Percentiles rank a stretch among this genome's conserved stretches.
Conservation (phyloP, 2,329 filamentous ascomycete species). For the Pestalotiopsis sp. region DNA sequence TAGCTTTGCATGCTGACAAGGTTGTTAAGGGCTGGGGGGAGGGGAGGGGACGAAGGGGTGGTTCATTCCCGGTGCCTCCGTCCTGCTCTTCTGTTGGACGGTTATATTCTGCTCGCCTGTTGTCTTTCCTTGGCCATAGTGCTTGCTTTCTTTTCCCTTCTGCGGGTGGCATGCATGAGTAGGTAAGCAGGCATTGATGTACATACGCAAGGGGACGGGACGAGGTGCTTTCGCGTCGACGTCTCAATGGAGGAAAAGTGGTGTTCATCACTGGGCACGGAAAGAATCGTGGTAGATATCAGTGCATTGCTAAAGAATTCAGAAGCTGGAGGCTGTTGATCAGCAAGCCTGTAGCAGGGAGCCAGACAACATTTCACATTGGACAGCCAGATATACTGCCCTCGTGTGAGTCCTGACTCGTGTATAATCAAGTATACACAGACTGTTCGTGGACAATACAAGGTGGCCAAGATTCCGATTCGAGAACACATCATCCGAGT, state of each 20-base stretch:
- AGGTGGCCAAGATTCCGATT: too few relatives aligned
- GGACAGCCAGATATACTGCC: too few relatives aligned
- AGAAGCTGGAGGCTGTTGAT: too few relatives aligned
- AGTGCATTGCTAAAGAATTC: background rate
- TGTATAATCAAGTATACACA: too few relatives aligned
- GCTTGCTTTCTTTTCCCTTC: background rate
- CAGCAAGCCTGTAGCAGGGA: too few relatives aligned
- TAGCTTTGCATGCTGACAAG: conserved; percentile 10
- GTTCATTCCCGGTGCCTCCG: conserved; percentile 1
- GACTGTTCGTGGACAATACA: too few relatives aligned
- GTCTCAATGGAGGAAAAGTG: background rate
- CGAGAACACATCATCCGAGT: too few relatives aligned
- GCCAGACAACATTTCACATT: too few relatives aligned
- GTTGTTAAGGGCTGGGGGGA: conserved; percentile 1
- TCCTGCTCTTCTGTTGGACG: background rate
- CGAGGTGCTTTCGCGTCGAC: background rate
- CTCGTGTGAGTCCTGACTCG: too few relatives aligned
- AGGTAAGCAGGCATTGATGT: background rate
- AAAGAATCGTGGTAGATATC: background rate
- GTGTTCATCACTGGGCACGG: background rate
- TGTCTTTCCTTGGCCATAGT: background rate
- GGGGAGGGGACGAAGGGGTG: background rate
- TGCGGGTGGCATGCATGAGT: background rate
- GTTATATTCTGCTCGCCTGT: background rate
- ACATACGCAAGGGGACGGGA: background rate